phyloP scores from a whole-genome alignment of 768 basidiomycete species.

The Lactarius pseudohatsudake region DNA sequence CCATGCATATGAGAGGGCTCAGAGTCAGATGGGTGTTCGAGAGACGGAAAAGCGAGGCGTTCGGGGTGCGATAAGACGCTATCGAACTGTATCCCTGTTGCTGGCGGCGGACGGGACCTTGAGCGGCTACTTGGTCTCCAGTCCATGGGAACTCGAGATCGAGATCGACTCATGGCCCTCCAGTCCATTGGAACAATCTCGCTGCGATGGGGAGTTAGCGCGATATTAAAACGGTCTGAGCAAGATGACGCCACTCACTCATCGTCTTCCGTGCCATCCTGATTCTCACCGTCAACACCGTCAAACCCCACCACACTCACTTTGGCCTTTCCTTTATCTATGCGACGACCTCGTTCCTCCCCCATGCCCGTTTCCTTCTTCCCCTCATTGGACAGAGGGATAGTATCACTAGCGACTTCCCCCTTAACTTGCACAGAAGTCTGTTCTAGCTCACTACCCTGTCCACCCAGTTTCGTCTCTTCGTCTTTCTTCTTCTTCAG shows the following conservation, averaged over 20 bases:
- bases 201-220: slow-evolving; percentile 40
- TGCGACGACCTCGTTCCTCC: slow-evolving; percentile 67
- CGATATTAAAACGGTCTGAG: slow-evolving; percentile 27
- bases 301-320: slow-evolving; percentile 83
- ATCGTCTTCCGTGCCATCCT: slow-evolving; percentile 68
- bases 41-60: slow-evolving; percentile 30
- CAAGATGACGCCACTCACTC: slow-evolving; percentile 55
- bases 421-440: slow-evolving; percentile 28
- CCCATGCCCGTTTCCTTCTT: slow-evolving; percentile 30
- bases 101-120: slow-evolving; percentile 69
- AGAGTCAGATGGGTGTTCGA: slow-evolving; percentile 27
- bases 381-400: slow-evolving; percentile 22
- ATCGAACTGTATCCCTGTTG: slow-evolving; percentile 35
- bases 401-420: slow-evolving; percentile 28
- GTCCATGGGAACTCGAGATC: slow-evolving; percentile 90
- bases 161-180: slow-evolving; percentile 87
- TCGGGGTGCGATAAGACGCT: slow-evolving; percentile 30
- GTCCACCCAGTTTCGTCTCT: slow-evolving; percentile 42
- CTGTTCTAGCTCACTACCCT: slow-evolving; percentile 24
- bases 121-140: slow-evolving; percentile 82
- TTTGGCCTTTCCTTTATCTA: slow-evolving; percentile 77
- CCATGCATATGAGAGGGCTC: slow-evolving; percentile 47
- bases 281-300: slow-evolving; percentile 72
- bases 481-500: slow-evolving; percentile 86
- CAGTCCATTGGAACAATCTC: slow-evolving; percentile 82